Conservation (phyloP, 305 asterid genomes). For the Fraxinus velutina region DNA sequence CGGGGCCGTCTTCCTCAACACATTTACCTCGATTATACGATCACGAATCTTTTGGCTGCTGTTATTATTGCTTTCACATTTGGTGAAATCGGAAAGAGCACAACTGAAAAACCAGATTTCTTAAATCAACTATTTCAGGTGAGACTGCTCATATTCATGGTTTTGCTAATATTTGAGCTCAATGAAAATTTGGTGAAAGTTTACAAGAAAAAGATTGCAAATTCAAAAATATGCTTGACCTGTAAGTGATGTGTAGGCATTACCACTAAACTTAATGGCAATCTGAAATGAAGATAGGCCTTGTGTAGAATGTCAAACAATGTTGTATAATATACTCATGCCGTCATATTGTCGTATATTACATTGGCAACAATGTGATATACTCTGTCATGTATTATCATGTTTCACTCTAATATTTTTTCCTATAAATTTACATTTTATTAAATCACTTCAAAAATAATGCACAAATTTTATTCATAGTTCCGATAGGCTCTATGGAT, state of each 20-base stretch:
- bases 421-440: neutral
- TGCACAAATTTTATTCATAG: neutral
- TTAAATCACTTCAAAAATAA: neutral
- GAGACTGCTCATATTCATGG: neutral
- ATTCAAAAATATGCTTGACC: neutral
- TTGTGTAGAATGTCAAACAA: neutral
- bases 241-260: neutral
- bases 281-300: neutral
- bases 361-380: neutral
- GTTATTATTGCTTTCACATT: slow-evolving; percentile 44
- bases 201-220: neutral
- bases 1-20: slow-evolving; percentile 56
- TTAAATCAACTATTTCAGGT: slow-evolving; percentile 43
- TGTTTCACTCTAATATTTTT: neutral
- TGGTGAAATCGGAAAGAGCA: slow-evolving; percentile 42
- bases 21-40: slow-evolving; percentile 46
- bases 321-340: neutral
- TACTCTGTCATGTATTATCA: neutral
- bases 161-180: neutral
- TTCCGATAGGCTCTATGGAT: neutral
- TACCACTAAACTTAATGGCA: neutral
- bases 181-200: neutral
- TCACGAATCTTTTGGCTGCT: slow-evolving; percentile 49
- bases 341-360: neutral
- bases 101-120: slow-evolving; percentile 33